A percentile compares a stretch with the other conserved stretches of the same genome.
phyloP scores from a whole-genome alignment of 345 rosid species.

The Hypericum androsaemum region DNA sequence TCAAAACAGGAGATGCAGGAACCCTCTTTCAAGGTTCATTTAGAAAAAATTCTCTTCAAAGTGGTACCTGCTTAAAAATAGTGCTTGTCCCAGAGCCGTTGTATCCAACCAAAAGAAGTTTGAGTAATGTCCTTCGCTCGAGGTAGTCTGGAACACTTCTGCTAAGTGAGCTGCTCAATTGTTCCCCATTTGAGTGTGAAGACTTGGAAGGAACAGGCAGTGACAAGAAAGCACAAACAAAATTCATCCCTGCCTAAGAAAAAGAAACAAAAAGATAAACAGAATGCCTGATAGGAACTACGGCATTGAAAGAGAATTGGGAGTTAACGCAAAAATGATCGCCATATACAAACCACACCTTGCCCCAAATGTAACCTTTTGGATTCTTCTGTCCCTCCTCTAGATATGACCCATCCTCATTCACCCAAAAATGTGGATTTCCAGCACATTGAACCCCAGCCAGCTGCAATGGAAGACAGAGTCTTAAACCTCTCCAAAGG shows the following conservation, averaged over 20 bases:
- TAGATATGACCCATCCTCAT: constrained; percentile 99
- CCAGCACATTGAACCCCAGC: constrained; percentile 99
- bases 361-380: constrained; percentile 98
- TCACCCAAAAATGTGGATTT: constrained; percentile 99
- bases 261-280: constrained; percentile 17
- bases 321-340: constrained; percentile 1
- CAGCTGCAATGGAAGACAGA: constrained; percentile 48
- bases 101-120: constrained; percentile 77
- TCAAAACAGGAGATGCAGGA: too few species aligned
- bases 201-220: constrained; percentile 90
- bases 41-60: neutral
- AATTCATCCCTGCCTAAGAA: constrained; percentile 75
- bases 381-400: constrained; percentile 99
- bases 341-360: constrained; percentile 34
- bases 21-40: neutral
- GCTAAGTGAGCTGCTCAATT: constrained; percentile 32
- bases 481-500: constrained; percentile 1
- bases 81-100: constrained; percentile 94
- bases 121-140: constrained; percentile 63
- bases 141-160: constrained; percentile 70
- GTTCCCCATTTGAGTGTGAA: constrained; percentile 49
- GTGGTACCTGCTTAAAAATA: constrained; percentile 82
- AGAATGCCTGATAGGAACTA: constrained; percentile 9
- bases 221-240: constrained; percentile 81
- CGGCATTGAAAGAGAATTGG: neutral